Conservation (phyloP, 495 filamentous ascomycete species). For the Neurospora sp. region DNA sequence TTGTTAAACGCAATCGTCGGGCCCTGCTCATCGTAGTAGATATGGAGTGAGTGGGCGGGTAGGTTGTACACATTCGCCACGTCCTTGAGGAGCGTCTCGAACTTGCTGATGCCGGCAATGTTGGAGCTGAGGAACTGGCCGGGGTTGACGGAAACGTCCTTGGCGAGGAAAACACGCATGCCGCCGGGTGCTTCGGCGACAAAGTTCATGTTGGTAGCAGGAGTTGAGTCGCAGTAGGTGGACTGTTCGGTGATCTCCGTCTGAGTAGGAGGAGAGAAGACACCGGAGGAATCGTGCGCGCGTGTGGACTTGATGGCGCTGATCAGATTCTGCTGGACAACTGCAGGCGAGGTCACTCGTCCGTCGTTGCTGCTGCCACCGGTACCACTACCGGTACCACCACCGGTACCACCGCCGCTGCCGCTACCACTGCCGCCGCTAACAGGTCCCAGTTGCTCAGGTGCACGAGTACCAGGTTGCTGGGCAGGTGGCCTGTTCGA, state of each 20-base stretch:
- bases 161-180: constrained; percentile 64
- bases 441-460: background rate
- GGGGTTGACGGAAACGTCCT: constrained; percentile 35
- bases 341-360: constrained; percentile 44
- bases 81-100: constrained; percentile 61
- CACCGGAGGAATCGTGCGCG: constrained; percentile 57
- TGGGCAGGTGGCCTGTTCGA: background rate
- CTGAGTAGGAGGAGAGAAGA: constrained; percentile 63
- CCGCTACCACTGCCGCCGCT: background rate
- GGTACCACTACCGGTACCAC: background rate
- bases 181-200: constrained; percentile 59
- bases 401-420: background rate
- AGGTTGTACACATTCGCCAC: constrained; percentile 62
- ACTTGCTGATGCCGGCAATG: constrained; percentile 52
- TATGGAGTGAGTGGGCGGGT: constrained; percentile 51
- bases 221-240: constrained; percentile 79
- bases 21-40: constrained; percentile 75
- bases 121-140: constrained; percentile 54
- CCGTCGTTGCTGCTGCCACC: constrained; percentile 20
- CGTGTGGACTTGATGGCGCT: constrained; percentile 77
- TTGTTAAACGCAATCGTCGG: constrained; percentile 89
- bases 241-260: constrained; percentile 71
- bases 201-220: constrained; percentile 70
- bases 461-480: background rate
- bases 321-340: constrained; percentile 55